Evolutionary conservation across 176 grass and related monocot genomes (phyloP).

Genomic region (Triticum dicoccoides): DNA sequence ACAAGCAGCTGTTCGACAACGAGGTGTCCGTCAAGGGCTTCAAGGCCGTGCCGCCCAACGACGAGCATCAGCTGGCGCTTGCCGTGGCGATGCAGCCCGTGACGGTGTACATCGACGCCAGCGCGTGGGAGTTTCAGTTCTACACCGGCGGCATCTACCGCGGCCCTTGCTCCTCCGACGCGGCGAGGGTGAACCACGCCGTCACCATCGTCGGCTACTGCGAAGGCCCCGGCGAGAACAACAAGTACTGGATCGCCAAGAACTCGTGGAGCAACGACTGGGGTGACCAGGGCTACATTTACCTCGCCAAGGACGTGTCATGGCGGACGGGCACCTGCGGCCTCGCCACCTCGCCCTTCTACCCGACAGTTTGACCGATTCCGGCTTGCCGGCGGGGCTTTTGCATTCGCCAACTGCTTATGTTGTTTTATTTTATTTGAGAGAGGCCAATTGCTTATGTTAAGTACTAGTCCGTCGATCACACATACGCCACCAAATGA

Average conservation of each 20-base stretch:
- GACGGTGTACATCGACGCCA: conserved; percentile 39
- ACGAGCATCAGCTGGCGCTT: conserved; percentile 27
- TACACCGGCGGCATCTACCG: conserved; percentile 46
- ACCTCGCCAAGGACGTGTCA: conserved; percentile 32
- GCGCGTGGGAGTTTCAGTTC: conserved; percentile 23
- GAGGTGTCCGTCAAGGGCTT: background rate
- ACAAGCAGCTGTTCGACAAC: background rate
- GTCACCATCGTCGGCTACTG: conserved; percentile 49
- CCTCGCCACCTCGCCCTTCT: conserved; percentile 16
- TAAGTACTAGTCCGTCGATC: too few relatives aligned
- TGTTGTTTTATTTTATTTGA: background rate
- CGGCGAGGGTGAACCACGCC: conserved; percentile 26
- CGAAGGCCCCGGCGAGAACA: background rate
- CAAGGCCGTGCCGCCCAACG: conserved; percentile 29
- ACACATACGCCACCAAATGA: background rate
- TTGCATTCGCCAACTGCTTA: background rate
- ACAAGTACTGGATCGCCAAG: conserved; percentile 49
- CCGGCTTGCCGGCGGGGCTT: background rate
- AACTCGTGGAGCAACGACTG: conserved; percentile 54
- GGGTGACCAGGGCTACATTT: conserved; percentile 43
- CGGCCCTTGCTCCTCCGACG: conserved; percentile 14
- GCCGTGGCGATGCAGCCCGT: conserved; percentile 50
- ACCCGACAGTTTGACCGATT: conserved; percentile 21
- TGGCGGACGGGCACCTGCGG: conserved; percentile 12
- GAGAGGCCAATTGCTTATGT: too few relatives aligned